phyloP scores from a whole-genome alignment of 2,329 filamentous ascomycete genomes.

The Aspergillus fijiensis region DNA sequence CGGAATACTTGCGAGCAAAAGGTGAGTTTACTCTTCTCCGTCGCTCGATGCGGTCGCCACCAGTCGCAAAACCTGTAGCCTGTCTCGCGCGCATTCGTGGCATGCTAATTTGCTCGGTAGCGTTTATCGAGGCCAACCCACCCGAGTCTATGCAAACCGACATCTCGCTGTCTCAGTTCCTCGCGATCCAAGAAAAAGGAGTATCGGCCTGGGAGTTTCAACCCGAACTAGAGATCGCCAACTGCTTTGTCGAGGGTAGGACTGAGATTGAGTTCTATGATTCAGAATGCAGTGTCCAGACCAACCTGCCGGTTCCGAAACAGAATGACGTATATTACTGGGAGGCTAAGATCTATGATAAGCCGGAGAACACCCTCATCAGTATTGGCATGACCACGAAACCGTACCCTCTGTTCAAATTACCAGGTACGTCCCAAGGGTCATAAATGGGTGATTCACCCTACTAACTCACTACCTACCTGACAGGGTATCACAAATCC shows the following conservation, averaged over 20 bases:
- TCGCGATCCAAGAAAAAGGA: slow-evolving; percentile 98
- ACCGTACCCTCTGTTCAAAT: slow-evolving; percentile 88
- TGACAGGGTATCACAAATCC: slow-evolving; percentile 80
- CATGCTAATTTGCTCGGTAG: slow-evolving; percentile 48
- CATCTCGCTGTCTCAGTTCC: slow-evolving; percentile 94
- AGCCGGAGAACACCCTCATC: slow-evolving; percentile 81
- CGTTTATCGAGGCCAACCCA: slow-evolving; percentile 89
- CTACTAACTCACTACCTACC: slow-evolving; percentile 5
- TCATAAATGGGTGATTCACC: background rate
- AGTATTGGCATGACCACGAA: slow-evolving; percentile 96
- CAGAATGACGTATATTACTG: slow-evolving; percentile 99
- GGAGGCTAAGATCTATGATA: slow-evolving; percentile 98
- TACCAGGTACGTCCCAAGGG: slow-evolving; percentile 69
- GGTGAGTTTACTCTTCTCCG: slow-evolving; percentile 55
- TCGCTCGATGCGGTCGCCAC: background rate
- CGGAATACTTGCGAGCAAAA: slow-evolving; percentile 92
- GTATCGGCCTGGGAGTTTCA: slow-evolving; percentile 99
- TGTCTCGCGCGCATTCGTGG: background rate
- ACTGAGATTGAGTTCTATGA: slow-evolving; percentile 99
- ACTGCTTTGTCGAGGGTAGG: slow-evolving; percentile 94
- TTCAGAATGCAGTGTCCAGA: slow-evolving; percentile 94
- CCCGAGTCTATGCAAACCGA: slow-evolving; percentile 95
- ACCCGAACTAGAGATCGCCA: slow-evolving; percentile 96
- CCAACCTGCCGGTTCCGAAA: slow-evolving; percentile 93
- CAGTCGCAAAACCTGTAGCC: background rate